phyloP scores from a whole-genome alignment of 495 filamentous ascomycete genomes.

The Lepidopterella palustris region DNA sequence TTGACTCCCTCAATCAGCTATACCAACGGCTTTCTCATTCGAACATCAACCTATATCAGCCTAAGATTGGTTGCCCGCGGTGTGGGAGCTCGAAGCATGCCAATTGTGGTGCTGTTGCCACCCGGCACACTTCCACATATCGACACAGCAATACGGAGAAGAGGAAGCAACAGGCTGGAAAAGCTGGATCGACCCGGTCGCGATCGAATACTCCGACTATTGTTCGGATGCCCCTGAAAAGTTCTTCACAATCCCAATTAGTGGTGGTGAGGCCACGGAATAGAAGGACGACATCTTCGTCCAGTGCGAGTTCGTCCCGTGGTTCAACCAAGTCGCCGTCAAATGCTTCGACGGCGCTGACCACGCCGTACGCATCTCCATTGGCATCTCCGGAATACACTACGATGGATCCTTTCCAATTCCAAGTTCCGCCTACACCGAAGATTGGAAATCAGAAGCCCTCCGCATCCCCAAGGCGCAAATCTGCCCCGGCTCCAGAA shows the following conservation, averaged over 20 bases:
- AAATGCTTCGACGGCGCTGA: constrained; percentile 11
- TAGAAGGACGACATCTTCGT: constrained; percentile 16
- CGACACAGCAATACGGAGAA: constrained; percentile 3
- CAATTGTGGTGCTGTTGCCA: constrained; percentile 1
- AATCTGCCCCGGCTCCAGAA: constrained; percentile 8
- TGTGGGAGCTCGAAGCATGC: constrained; percentile 19
- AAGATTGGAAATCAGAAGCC: neutral
- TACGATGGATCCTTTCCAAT: constrained; percentile 8
- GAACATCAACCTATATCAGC: constrained; percentile 10
- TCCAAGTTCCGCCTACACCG: neutral
- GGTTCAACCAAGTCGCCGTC: constrained; percentile 4
- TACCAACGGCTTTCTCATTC: constrained; percentile 31
- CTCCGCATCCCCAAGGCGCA: neutral
- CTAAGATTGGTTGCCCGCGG: constrained; percentile 9
- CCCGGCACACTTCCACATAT: neutral
- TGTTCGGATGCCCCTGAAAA: constrained; percentile 17
- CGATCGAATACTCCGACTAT: constrained; percentile 9
- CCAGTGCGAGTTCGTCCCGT: constrained; percentile 10
- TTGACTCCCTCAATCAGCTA: constrained; percentile 32
- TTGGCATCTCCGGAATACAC: constrained; percentile 18
- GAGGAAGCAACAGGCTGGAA: constrained; percentile 4
- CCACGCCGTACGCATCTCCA: constrained; percentile 14
- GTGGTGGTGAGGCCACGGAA: constrained; percentile 20
- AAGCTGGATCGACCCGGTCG: constrained; percentile 5
- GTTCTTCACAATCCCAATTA: constrained; percentile 19